Evolutionary conservation across 1,284 basidiomycete genomes (phyloP), one percentile per base, ranked within the genome.

Genomic region (Pholiota adiposa): DNA sequence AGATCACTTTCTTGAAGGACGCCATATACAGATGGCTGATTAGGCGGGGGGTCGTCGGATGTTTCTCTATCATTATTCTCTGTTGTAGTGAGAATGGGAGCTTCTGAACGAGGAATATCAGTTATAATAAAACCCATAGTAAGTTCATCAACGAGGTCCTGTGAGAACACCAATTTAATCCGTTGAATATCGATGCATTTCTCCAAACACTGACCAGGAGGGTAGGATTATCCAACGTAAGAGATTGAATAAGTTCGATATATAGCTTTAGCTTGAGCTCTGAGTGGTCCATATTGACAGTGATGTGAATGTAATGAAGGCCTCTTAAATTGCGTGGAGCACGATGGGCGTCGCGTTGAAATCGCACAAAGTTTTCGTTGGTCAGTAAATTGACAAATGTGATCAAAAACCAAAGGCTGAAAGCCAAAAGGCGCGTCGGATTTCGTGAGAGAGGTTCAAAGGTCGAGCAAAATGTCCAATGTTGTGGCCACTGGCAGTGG

Each of bases 141-240:
- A 8, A 60, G 60, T 40, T 66, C 61, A 14, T 55, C 34, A 4
- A 55, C 27, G 16, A 58, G 33, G 23, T 60, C 61, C 62, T 58
- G 36, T 31, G 19, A 25, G 19, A 3, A 31, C n/a, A 18, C n/a
- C 9, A 16, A 23, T 23, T 21, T n/a, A 38, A 21, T 25, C 11
- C 23, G 12, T 11, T 27, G 41, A 51, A 27, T 31, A 31, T 11
- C 4, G 43, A 18, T 34, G 14, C 16, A 23, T 38, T 29, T 9
- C 14, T 18, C 8, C 31, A 41, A 16, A 11, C n/a, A 50, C 56
- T 58, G 18, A 65, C 65, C 49, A 56, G 53, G n/a, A 64, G 43
- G 29, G 55, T 53, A 8, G 46, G n/a, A 29, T 63, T 57, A 7
- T 63, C 60, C 25, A 61, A 51, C 18, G 54, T 43, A 6, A 65